Evolutionary conservation across 371 early-diverging fungal species (phyloP).

Genomic region (Nematocida major): DNA sequence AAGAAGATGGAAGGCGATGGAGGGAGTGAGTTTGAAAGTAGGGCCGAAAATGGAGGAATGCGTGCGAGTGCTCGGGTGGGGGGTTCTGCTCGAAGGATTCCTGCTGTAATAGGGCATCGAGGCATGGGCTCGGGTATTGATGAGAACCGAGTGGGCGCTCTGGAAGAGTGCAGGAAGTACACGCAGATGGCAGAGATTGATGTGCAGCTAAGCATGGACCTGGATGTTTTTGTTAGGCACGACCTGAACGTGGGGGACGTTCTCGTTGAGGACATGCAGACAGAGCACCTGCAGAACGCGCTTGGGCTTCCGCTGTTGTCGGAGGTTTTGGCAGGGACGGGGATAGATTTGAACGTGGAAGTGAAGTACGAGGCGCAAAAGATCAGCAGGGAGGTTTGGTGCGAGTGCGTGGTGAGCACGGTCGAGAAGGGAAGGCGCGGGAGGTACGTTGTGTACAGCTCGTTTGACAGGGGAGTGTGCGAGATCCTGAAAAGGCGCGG

Average conservation of each 20-base stretch:
- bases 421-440: neutral
- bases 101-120: conserved; percentile 27
- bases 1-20: neutral
- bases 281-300: neutral
- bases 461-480: conserved; percentile 23
- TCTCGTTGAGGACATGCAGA: neutral
- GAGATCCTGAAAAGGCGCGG: neutral
- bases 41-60: neutral
- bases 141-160: conserved; percentile 4
- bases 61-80: neutral
- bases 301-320: neutral
- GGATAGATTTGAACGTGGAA: conserved; percentile 30
- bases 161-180: neutral
- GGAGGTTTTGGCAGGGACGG: neutral
- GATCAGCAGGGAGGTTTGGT: neutral
- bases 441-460: conserved; percentile 24
- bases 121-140: neutral
- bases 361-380: conserved; percentile 29
- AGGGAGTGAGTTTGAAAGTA: neutral
- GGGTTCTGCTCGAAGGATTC: neutral
- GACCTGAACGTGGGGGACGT: neutral
- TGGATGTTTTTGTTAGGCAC: conserved; percentile 2
- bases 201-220: conserved; percentile 35
- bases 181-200: conserved; percentile 40
- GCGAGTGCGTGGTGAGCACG: neutral